Evolutionary conservation across 225 moss, liverwort and hornwort genomes (phyloP).

Genomic region (Asterella californica): DNA sequence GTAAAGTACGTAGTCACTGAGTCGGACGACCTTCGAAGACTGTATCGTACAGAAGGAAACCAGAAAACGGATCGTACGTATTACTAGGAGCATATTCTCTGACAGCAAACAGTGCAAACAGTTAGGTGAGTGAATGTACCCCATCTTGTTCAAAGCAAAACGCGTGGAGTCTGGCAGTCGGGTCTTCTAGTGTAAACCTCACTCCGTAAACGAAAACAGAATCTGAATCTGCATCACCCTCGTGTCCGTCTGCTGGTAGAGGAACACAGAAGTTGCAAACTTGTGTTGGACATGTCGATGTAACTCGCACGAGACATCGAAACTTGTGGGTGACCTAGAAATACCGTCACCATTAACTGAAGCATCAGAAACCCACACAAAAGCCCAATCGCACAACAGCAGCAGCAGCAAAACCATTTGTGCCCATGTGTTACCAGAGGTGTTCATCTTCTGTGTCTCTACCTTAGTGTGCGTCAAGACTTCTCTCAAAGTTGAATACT

Average conservation of each 20-base stretch:
- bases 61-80: not conserved
- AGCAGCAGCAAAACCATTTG: not conserved
- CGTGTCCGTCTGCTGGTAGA: conserved; percentile 14
- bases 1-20: not conserved
- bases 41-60: too few species aligned
- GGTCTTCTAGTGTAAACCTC: conserved; percentile 85
- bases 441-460: not conserved
- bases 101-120: not conserved
- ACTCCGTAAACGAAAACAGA: conserved; percentile 62
- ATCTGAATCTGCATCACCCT: conserved; percentile 11
- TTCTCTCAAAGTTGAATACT: conserved; percentile 73
- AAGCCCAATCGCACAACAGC: not conserved
- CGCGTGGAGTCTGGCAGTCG: conserved; percentile 75
- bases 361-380: not conserved
- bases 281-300: conserved; percentile 67
- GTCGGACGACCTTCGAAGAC: too few species aligned
- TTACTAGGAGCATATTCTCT: not conserved
- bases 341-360: not conserved
- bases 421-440: not conserved
- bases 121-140: conserved; percentile 30
- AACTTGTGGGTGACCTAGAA: conserved; percentile 74
- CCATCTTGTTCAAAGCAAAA: conserved; percentile 74
- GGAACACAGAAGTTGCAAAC: conserved; percentile 75
- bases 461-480: conserved; percentile 71
- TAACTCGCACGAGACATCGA: conserved; percentile 82